Base-by-base conservation (phyloP, 768 basidiomycete genomes). In the Strobilomyces echinocephalus region DNA sequence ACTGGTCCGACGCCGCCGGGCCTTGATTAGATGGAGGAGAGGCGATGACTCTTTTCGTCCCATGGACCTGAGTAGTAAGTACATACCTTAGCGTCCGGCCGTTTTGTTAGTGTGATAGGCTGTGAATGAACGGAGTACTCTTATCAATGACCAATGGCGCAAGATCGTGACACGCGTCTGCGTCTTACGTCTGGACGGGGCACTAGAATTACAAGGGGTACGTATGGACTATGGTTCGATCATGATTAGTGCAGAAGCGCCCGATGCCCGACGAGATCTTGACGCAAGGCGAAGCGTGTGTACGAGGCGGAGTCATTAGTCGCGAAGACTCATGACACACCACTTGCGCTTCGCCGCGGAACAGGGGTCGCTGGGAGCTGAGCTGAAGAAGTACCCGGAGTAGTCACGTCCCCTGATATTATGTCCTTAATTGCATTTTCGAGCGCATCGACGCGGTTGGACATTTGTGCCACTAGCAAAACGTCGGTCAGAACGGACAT, bases 401-500 rank as follows among this genome's bases (percentile, higher is more conserved):
- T 63, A 34, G 71, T 57, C 15, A 80, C 69, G 54, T 88, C 88
- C 28, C 83, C 84, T 56, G 85, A 89, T 64, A 97, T 93, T 45
- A 95, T 88, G 63, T 95, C 93, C 60, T 94, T 91, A 51, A 97
- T 94, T 11, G 93, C 83, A 16, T 83, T 83, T 65, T 97, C 94
- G 30, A 97, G 76, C 16, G 88, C 81, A 63, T 97, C 93, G 20
- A 97, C 93, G 41, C 94, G 81, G 36, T 82, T 80, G 1, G 93
- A 95, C 94, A 95, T 97, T 62, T 92, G 88, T 51, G 74, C 81
- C 94, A 97, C 94, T 95, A 64, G 34, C 20, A 47, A 50, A 21
- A 54, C 52, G 38, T 58, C 46, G 49, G 59, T 60, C 31, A 54
- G 54, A 18, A 36, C 16, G 33, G 15, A 11, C 46, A 15, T 30